Percentiles rank a stretch among this genome's conserved stretches.
Conservation (phyloP, 2,329 filamentous ascomycete species). For the Aspergillus phoenicis region DNA sequence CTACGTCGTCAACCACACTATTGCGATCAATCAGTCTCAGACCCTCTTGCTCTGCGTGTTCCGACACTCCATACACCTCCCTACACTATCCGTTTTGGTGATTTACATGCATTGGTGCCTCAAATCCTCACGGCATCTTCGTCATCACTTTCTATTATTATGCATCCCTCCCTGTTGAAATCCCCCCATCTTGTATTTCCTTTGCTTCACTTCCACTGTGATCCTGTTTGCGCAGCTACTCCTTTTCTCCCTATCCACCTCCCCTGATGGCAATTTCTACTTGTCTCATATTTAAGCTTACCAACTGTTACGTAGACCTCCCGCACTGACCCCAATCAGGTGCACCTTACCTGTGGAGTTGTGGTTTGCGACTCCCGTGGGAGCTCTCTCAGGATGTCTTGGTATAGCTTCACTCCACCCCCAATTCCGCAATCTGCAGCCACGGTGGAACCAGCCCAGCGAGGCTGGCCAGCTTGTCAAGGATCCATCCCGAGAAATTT, state of each 20-base stretch:
- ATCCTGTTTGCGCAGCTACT: not conserved
- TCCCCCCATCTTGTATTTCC: not conserved
- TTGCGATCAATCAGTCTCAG: constrained; percentile 3
- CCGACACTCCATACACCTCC: not conserved
- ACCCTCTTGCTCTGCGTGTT: not conserved
- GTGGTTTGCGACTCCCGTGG: not conserved
- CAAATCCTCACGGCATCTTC: not conserved
- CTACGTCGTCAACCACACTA: constrained; percentile 2
- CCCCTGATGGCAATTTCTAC: not conserved
- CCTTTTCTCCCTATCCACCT: no score
- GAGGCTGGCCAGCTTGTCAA: constrained; percentile 6
- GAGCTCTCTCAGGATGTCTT: not conserved
- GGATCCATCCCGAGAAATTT: not conserved
- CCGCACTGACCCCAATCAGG: not conserved
- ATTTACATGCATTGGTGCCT: constrained; percentile 4
- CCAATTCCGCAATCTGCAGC: not conserved
- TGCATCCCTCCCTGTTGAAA: not conserved
- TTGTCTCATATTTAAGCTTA: constrained; percentile 7
- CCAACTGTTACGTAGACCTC: not conserved
- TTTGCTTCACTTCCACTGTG: not conserved
- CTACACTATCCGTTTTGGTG: constrained; percentile 1
- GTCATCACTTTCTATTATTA: constrained; percentile 1
- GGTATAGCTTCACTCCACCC: not conserved
- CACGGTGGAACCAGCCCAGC: not conserved
- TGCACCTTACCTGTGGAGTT: not conserved